phyloP scores from a whole-genome alignment of 2,329 filamentous ascomycete genomes.

The Colletotrichum abscissum region DNA sequence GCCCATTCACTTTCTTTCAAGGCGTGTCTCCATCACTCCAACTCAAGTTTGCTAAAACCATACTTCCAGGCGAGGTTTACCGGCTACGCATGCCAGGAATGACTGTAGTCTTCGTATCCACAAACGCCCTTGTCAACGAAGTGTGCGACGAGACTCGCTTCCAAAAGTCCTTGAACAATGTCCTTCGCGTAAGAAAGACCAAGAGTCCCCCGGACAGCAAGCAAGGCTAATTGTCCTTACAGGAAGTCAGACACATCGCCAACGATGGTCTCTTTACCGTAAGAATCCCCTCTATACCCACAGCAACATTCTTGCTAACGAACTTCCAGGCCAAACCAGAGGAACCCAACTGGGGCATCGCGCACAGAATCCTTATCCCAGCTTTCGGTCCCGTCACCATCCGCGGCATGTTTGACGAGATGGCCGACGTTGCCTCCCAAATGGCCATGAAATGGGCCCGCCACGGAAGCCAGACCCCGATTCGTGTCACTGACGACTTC shows the following conservation, averaged over 20 bases:
- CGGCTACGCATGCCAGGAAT: slow-evolving; percentile 61
- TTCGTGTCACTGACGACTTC: slow-evolving; percentile 68
- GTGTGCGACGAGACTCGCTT: slow-evolving; percentile 75
- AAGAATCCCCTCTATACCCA: neutral
- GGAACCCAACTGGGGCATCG: slow-evolving; percentile 54
- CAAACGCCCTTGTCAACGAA: slow-evolving; percentile 69
- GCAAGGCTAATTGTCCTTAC: neutral
- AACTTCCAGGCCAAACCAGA: slow-evolving; percentile 25
- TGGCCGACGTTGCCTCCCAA: slow-evolving; percentile 63
- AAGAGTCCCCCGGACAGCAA: too few species aligned
- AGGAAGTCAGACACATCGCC: slow-evolving; percentile 69
- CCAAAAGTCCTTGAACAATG: slow-evolving; percentile 63
- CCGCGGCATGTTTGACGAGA: slow-evolving; percentile 65
- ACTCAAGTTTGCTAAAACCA: neutral
- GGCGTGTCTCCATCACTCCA: too few species aligned
- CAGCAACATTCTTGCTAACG: neutral
- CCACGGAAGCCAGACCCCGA: slow-evolving; percentile 52
- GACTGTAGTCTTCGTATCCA: slow-evolving; percentile 62
- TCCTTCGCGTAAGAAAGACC: slow-evolving; percentile 46
- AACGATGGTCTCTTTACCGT: slow-evolving; percentile 46
- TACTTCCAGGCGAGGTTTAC: slow-evolving; percentile 65
- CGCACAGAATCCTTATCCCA: slow-evolving; percentile 73
- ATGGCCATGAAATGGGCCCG: slow-evolving; percentile 67
- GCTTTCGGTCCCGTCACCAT: slow-evolving; percentile 78
- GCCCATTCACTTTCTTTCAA: slow-evolving; percentile 19